Evolutionary conservation across 768 basidiomycete genomes (phyloP), one percentile per base, ranked within the genome.

Genomic region (Hypsizygus marmoreus): DNA sequence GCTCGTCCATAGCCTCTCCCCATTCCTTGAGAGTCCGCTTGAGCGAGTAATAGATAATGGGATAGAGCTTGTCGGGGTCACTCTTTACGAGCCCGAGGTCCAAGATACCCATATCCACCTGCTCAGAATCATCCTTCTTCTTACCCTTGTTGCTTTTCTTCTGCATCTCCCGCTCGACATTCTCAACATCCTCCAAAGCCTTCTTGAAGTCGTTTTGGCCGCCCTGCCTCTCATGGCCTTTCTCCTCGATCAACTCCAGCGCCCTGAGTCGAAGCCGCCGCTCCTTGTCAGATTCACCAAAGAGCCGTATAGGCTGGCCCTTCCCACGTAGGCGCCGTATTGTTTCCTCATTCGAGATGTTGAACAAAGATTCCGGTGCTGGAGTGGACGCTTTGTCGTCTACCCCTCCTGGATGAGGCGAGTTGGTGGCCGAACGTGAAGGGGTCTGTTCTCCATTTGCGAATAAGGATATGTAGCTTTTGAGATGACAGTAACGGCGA

Each of bases 151-250:
- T 72, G 37, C 70, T 79, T 58, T 78, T 81, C 57, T 75, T 79
- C 61, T 78, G 77, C 55, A 81, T 66, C 58, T 83, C 81, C 47
- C 81, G 73, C 60, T 90, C 87, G 8, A 80, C 80, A 51, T 81
- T 88, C 64, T 92, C 91, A 6, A 92, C 88, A 54, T 93, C 91
- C 61, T 92, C 91, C 41, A 95, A 62, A 1, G 80, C 89, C 73
- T 84, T 89, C 63, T 86, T 92, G 69, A 98, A 97, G 63, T 98
- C 97, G 60, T 98, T 98, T 64, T 93, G 91, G 1, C 92, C 91
- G 19, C 84, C 87, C 40, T 82, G 82, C 25, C 82, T 76, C 45
- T 91, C 86, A 47, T 82, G 79, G 3, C 84, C 89, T 43, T 86
- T 88, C 68, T 94, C 91, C 60, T 99, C 97, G 44, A 97, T 90